Evolutionary conservation across 805 yeast genomes (phyloP).

Genomic region (Hanseniaspora thailandica): DNA sequence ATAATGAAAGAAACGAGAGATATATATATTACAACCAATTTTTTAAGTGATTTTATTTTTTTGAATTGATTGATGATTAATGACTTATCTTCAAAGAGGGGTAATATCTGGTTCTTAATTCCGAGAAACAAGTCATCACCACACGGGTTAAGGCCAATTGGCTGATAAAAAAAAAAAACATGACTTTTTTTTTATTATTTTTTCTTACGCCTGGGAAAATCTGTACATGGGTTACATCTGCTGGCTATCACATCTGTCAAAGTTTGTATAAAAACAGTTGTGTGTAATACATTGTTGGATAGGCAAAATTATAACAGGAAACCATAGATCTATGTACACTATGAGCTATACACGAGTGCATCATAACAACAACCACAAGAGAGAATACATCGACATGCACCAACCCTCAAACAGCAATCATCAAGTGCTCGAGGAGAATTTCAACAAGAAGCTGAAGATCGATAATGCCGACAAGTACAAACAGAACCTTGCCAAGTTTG

Average conservation of each 20-base stretch:
- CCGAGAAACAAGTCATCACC: no score
- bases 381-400: not conserved
- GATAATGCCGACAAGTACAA: not conserved
- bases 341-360: constrained; percentile 1
- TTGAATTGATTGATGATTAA: not conserved
- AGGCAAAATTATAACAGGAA: not conserved
- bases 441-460: constrained; percentile 11
- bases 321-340: not conserved
- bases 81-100: not conserved
- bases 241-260: no score
- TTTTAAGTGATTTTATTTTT: not conserved
- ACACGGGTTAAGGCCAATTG: no score
- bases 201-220: no score
- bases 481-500: constrained; percentile 5
- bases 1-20: no score
- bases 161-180: constrained; percentile 1
- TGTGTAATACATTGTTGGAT: no score
- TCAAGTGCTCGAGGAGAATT: not conserved
- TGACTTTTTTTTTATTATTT: not conserved
- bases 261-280: no score
- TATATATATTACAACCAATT: not conserved
- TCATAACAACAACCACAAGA: not conserved
- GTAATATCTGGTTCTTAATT: not conserved
- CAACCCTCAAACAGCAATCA: not conserved
- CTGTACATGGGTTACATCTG: no score